phyloP scores from a whole-genome alignment of 1,284 basidiomycete genomes.

The Exsudoporus floridanus region DNA sequence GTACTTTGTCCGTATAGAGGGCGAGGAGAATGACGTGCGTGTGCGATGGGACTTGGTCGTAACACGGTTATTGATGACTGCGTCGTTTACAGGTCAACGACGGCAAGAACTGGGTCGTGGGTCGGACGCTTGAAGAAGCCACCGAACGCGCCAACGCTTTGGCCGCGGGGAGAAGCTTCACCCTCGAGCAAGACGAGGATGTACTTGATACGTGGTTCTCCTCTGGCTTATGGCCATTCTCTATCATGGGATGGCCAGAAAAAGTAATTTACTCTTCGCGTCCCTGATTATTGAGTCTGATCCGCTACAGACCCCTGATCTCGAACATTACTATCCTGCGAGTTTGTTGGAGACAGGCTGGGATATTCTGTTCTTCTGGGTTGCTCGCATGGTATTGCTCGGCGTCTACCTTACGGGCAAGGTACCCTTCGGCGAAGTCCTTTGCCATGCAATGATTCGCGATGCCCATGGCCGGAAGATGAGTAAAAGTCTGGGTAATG shows the following conservation, averaged over 20 bases:
- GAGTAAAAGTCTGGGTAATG: slow-evolving; percentile 98
- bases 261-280: slow-evolving; percentile 48
- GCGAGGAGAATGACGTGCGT: slow-evolving; percentile 71
- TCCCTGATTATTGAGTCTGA: slow-evolving; percentile 3
- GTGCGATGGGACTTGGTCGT: slow-evolving; percentile 1
- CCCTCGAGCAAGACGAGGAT: slow-evolving; percentile 92
- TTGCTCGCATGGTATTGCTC: slow-evolving; percentile 96
- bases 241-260: slow-evolving; percentile 96
- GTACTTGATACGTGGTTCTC: slow-evolving; percentile 99
- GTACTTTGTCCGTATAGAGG: slow-evolving; percentile 89
- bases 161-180: slow-evolving; percentile 72
- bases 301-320: slow-evolving; percentile 61
- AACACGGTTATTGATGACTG: not conserved
- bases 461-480: slow-evolving; percentile 99
- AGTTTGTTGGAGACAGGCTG: slow-evolving; percentile 95
- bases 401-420: slow-evolving; percentile 87
- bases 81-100: slow-evolving; percentile 52
- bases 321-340: slow-evolving; percentile 85
- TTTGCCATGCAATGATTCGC: slow-evolving; percentile 98
- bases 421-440: slow-evolving; percentile 97
- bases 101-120: slow-evolving; percentile 89
- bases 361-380: slow-evolving; percentile 99
- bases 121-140: slow-evolving; percentile 79
- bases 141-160: slow-evolving; percentile 73
- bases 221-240: slow-evolving; percentile 97